Evolutionary conservation across 129 eudicot species (phyloP), one percentile per base, ranked within the genome.

Genomic region (carrot (Daucus carota)): DNA sequence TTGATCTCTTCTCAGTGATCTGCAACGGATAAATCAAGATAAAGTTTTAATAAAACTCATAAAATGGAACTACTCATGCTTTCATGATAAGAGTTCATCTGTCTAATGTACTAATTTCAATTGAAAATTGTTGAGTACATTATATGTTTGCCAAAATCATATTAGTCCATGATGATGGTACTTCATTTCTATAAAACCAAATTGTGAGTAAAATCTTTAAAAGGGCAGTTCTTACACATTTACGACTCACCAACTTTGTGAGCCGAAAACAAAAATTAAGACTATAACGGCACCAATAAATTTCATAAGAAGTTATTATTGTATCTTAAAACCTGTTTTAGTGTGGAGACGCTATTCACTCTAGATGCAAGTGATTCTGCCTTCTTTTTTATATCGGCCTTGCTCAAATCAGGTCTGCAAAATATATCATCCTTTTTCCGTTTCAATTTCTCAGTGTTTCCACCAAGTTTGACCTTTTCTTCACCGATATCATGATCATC

Each of bases 1-100:
- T 94, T 42, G 86, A 83, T 85, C 97, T 89, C 73, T 40, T 81
- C 73, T 87, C 86, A 8, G 83, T 60, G 42, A 94, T 89, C 98
- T 93, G 90, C 79, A 77, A 73, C 67, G 40, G 13, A 60, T 40
- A 65, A 66, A 33, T 32, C 41, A 62, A 41, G 34, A 76, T 40
- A 32, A 59, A 62, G 36, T 42, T 59, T 67, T 52, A 70, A 46
- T 63, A 67, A 33, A 24, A 52, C n/a, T 57, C 24, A 38, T 60
- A n/a, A 24, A 50, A 34, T 14, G 6, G 72, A 34, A n/a, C 34
- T 34, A 67, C 44, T 67, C 43, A 13, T 40, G 43, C 43, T 40
- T 7, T 40, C 8, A 8, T 67, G 14, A 17, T 11, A 63, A 67
- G 24, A 67, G 26, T 16, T 34, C 17, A 16, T 18, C 1, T 28